phyloP scores from a whole-genome alignment of 1,139 yeast species.

The Scheffersomyces illinoinensis region DNA sequence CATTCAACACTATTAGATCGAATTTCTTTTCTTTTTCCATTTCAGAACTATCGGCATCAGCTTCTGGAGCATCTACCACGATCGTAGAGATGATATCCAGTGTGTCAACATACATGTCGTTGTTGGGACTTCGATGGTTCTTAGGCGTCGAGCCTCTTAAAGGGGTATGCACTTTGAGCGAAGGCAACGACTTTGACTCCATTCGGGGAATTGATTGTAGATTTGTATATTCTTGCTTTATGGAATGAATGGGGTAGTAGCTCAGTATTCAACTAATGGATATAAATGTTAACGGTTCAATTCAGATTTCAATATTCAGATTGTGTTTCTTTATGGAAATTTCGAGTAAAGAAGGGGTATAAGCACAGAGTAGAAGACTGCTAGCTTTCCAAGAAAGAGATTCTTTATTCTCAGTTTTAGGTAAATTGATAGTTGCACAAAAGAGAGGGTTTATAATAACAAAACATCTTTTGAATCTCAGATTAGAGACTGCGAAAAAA shows the following conservation, averaged over 20 bases:
- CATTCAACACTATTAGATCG: slow-evolving; percentile 12
- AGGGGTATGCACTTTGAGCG: background rate
- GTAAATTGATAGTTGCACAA: background rate
- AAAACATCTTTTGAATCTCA: background rate
- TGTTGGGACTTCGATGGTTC: background rate
- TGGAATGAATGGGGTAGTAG: background rate
- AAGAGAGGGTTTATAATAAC: background rate
- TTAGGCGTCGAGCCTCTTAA: background rate
- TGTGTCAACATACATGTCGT: slow-evolving; percentile 5
- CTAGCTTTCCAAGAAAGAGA: background rate
- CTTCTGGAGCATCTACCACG: slow-evolving; percentile 2
- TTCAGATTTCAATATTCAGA: background rate
- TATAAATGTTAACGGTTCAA: background rate
- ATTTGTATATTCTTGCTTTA: background rate
- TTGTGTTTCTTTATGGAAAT: background rate
- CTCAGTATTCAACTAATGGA: background rate
- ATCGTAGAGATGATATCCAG: slow-evolving; percentile 12
- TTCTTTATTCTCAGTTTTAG: background rate
- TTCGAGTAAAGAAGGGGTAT: background rate
- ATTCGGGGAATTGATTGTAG: background rate
- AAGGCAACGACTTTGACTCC: background rate
- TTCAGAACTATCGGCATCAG: slow-evolving; percentile 1
- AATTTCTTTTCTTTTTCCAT: slow-evolving; percentile 3
- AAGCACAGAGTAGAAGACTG: background rate
- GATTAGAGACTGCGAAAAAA: background rate